These are phyloP conservation scores for Penicillium concentricum DNA, from an alignment of 2,329 filamentous ascomycete genomes.

Conservation along the genomic window DNA sequence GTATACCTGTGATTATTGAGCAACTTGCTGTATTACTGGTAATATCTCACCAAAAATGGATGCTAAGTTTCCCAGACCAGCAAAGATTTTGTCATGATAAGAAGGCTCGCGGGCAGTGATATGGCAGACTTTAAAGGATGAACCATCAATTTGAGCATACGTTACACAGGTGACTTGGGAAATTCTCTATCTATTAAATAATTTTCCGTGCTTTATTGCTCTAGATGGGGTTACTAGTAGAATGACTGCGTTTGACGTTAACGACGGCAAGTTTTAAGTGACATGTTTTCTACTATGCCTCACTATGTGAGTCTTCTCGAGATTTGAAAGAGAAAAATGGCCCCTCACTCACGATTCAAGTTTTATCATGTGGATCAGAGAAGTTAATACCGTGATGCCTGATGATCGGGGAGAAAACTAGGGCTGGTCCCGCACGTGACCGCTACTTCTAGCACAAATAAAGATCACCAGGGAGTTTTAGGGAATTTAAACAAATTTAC, in stretches of 20 bases:
- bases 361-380: neutral
- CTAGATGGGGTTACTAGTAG: neutral
- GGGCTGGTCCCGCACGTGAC: slow-evolving; percentile 12
- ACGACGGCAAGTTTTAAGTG: neutral
- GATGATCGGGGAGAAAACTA: neutral
- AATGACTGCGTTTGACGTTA: neutral
- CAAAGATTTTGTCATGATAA: too few species aligned
- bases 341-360: neutral
- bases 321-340: neutral
- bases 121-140: too few species aligned
- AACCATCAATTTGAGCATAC: too few species aligned
- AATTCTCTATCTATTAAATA: too few species aligned
- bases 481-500: neutral
- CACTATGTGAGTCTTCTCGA: rapidly evolving
- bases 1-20: too few species aligned
- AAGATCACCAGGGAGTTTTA: neutral
- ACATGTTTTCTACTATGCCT: neutral
- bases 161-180: too few species aligned
- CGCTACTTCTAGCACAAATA: neutral
- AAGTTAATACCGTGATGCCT: neutral
- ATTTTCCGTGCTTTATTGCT: too few species aligned
- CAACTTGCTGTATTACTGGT: too few species aligned
- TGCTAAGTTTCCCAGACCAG: too few species aligned
- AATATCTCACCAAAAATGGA: too few species aligned
- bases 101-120: too few species aligned